Percentiles rank a stretch among this genome's conserved stretches.
These are phyloP conservation scores for Nakaseomyces nivariensis DNA, from an alignment of 1,139 yeast species.

Conservation along the genomic window DNA sequence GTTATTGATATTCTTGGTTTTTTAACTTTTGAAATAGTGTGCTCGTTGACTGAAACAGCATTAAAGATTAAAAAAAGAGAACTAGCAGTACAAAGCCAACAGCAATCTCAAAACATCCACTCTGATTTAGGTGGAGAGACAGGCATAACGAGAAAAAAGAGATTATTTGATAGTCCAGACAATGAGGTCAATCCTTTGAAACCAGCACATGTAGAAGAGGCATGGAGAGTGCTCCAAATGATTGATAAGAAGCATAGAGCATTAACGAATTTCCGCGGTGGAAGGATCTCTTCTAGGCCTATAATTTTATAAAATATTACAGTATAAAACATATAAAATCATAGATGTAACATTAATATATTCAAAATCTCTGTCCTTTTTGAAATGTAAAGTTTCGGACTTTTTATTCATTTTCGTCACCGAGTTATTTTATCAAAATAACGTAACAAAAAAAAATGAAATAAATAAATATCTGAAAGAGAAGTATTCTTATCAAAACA, in stretches of 20 bases:
- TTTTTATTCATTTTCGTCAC: background rate
- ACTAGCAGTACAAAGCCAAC: constrained; percentile 36
- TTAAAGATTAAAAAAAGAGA: constrained; percentile 67
- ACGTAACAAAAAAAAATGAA: too few relatives aligned
- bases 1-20: constrained; percentile 93
- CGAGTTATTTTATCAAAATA: too few relatives aligned
- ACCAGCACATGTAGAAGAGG: constrained; percentile 82
- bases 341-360: background rate
- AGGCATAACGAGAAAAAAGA: constrained; percentile 39
- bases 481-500: too few relatives aligned
- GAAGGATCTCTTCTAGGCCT: constrained; percentile 34
- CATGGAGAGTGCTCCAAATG: constrained; percentile 75
- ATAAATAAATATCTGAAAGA: too few relatives aligned
- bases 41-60: constrained; percentile 88
- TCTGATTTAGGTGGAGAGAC: constrained; percentile 20
- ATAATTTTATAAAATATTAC: constrained; percentile 24
- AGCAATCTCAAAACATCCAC: constrained; percentile 15
- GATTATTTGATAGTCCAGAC: constrained; percentile 85
- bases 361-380: background rate
- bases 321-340: too few relatives aligned
- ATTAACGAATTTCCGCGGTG: constrained; percentile 68
- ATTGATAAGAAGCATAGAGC: constrained; percentile 55
- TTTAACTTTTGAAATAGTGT: constrained; percentile 90
- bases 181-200: constrained; percentile 73
- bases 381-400: background rate